Conservation (phyloP, 768 basidiomycete genomes). For the Wakefieldia striispora region DNA sequence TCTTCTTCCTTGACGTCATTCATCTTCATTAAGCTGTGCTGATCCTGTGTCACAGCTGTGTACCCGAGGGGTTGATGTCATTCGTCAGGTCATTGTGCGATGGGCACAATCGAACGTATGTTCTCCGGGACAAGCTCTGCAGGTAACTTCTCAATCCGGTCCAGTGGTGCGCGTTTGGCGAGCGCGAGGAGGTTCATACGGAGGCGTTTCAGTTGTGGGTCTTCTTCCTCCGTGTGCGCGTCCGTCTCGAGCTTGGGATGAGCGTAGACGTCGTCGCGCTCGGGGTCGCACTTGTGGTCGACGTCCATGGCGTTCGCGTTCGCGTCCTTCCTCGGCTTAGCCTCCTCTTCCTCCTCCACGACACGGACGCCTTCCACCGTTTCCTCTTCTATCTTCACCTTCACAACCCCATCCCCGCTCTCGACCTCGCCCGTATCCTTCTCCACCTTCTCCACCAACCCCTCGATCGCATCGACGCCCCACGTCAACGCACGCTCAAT, state of each 20-base stretch:
- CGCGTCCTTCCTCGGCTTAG: neutral
- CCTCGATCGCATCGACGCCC: slow-evolving; percentile 51
- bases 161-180: slow-evolving; percentile 74
- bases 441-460: slow-evolving; percentile 25
- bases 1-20: slow-evolving; percentile 39
- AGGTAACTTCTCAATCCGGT: slow-evolving; percentile 63
- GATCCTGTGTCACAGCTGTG: neutral
- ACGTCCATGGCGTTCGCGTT: slow-evolving; percentile 18
- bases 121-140: slow-evolving; percentile 64
- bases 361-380: slow-evolving; percentile 1
- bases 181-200: slow-evolving; percentile 75
- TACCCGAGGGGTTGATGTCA: no score
- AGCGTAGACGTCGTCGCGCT: neutral
- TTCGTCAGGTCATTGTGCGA: slow-evolving; percentile 18
- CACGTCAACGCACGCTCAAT: slow-evolving; percentile 48
- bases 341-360: slow-evolving; percentile 2
- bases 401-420: slow-evolving; percentile 1
- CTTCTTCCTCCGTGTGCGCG: slow-evolving; percentile 42
- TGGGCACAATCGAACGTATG: slow-evolving; percentile 63
- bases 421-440: neutral
- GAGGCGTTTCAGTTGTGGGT: slow-evolving; percentile 52
- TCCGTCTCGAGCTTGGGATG: slow-evolving; percentile 1
- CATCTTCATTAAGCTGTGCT: neutral
- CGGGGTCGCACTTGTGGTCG: slow-evolving; percentile 13
- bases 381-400: slow-evolving; percentile 15